These are phyloP conservation scores for Tolypocladium tropicale DNA, from an alignment of 2,329 filamentous ascomycete species.

Conservation along the genomic window DNA sequence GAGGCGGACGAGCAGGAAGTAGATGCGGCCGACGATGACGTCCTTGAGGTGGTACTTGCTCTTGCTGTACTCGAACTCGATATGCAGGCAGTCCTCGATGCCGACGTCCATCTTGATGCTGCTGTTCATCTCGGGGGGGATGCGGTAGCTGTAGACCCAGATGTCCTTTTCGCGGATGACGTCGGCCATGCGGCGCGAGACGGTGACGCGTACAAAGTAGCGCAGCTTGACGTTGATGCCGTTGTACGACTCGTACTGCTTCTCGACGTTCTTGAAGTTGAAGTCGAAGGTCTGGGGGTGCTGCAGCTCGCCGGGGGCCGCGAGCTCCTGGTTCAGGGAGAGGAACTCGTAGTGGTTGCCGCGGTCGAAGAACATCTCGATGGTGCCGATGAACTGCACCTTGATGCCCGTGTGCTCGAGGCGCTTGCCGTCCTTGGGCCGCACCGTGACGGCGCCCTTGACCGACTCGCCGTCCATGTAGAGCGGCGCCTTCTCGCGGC, in stretches of 20 bases:
- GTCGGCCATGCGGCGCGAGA: slow-evolving; percentile 93
- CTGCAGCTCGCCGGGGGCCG: slow-evolving; percentile 92
- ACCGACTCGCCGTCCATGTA: slow-evolving; percentile 98
- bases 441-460: slow-evolving; percentile 87
- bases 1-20: slow-evolving; percentile 89
- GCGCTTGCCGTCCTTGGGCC: slow-evolving; percentile 95
- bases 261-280: slow-evolving; percentile 99
- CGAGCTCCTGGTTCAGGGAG: slow-evolving; percentile 90
- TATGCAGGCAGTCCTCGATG: slow-evolving; percentile 97
- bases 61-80: slow-evolving; percentile 99
- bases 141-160: slow-evolving; percentile 98
- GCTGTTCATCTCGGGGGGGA: slow-evolving; percentile 95
- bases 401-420: slow-evolving; percentile 98
- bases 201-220: slow-evolving; percentile 95
- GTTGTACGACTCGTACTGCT: slow-evolving; percentile 99
- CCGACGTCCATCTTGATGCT: slow-evolving; percentile 99
- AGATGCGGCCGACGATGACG: slow-evolving; percentile 96
- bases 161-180: slow-evolving; percentile 98
- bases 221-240: slow-evolving; percentile 99
- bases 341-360: slow-evolving; percentile 99
- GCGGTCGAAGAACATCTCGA: slow-evolving; percentile 99
- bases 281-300: slow-evolving; percentile 98
- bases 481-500: slow-evolving; percentile 89
- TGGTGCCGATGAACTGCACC: slow-evolving; percentile 98
- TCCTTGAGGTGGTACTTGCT: slow-evolving; percentile 99